Base-by-base conservation (phyloP, 352 stramenopile species). In the Globisporangium emineosum region DNA sequence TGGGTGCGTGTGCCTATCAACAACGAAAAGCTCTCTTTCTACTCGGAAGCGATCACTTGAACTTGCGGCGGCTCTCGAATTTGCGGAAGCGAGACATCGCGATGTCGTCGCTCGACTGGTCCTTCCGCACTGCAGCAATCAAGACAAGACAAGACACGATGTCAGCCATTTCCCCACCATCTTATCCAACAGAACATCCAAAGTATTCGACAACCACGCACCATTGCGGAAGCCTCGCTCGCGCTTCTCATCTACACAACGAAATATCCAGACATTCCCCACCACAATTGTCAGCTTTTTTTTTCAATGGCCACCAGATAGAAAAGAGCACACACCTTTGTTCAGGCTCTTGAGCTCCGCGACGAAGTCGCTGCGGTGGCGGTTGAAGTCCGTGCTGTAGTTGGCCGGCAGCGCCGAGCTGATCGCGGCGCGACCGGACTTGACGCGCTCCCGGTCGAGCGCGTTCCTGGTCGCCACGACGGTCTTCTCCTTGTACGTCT, bases 331-430 rank as follows among this genome's bases (percentile, higher is more conserved):
- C 19, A 29, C 17, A 90, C 83, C 83, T 77, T 78, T 81, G 50
- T 72, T 75, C 60, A 90, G 51, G 29, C 62, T 81, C 72, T 94
- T 94, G 66, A 92, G 72, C 57, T 90, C 77, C 1, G 73, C 69
- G 23, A 91, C 75, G 61, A 78, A 90, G 53, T 90, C 82, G 33
- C 65, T 83, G 42, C 70, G 73, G 62, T 94, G 86, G 40, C 81
- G 78, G 62, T 90, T 90, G 37, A 91, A 94, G 67, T 94, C 81
- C 1, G 72, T 77, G 58, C 86, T 94, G 33, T 89, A 90, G 67
- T 94, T 94, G 17, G 75, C 65, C 2, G 86, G 86, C 17, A 94
- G 67, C 37, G 72, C 75, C 0, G 82, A 90, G 57, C 69, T 90
- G 5, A 75, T 58, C 32, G 63, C 60, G 2, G 72, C 62, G 0